Percentiles rank a stretch among this genome's conserved stretches.
These are phyloP conservation scores for Gracilaria vermiculophylla DNA, from an alignment of 23 red algal species.

Conservation along the genomic window DNA sequence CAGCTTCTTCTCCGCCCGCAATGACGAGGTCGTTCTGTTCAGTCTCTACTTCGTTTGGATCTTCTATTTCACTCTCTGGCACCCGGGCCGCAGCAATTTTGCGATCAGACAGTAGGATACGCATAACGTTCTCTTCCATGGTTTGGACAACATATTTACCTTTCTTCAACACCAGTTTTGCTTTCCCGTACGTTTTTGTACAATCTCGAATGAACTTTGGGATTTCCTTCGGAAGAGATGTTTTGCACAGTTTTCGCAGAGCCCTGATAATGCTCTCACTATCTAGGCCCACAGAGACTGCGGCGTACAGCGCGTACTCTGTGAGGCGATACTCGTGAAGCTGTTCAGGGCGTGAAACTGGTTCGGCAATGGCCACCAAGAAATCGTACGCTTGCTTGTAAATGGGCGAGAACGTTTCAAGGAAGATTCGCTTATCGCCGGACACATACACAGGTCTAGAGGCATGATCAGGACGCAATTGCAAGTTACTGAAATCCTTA, in stretches of 20 bases:
- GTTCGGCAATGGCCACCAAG: conserved; percentile 96
- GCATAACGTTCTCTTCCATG: conserved; percentile 64
- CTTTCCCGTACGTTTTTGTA: conserved; percentile 95
- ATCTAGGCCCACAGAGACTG: conserved; percentile 92
- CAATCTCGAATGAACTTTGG: conserved; percentile 77
- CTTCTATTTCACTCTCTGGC: conserved; percentile 20
- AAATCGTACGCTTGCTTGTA: conserved; percentile 98
- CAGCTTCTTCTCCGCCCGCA: conserved; percentile 63
- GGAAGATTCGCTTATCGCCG: conserved; percentile 84
- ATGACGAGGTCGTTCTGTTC: conserved; percentile 52
- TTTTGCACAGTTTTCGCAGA: conserved; percentile 91
- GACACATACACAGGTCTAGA: conserved; percentile 92
- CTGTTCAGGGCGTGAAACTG: conserved; percentile 83
- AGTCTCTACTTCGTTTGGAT: conserved; percentile 49
- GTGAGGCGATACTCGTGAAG: conserved; percentile 96
- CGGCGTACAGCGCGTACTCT: conserved; percentile 88
- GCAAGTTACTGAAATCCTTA: conserved; percentile 62
- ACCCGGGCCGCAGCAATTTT: conserved; percentile 70
- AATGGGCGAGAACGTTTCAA: conserved; percentile 96
- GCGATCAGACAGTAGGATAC: conserved; percentile 65
- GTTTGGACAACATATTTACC: conserved; percentile 90
- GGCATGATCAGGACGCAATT: conserved; percentile 84
- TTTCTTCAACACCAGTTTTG: conserved; percentile 89
- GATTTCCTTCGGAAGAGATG: conserved; percentile 72
- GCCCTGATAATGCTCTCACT: conserved; percentile 85